Conservation (phyloP, 2,329 filamentous ascomycete genomes). For the Nemania serpens region DNA sequence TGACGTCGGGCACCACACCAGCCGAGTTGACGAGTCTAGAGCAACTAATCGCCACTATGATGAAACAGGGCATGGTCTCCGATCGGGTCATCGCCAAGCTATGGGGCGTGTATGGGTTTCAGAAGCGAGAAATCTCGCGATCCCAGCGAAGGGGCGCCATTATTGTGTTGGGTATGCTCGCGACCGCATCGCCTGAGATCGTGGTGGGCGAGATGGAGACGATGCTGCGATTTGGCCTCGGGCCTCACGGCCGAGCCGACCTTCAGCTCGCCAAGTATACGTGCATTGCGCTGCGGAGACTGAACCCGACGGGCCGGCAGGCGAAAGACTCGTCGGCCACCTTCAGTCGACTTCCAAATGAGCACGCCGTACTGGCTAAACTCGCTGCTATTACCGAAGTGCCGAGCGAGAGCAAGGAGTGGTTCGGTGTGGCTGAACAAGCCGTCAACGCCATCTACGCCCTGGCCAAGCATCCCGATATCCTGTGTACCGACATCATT, state of each 20-base stretch:
- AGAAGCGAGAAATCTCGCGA: constrained; percentile 89
- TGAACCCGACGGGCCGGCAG: constrained; percentile 83
- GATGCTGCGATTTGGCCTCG: constrained; percentile 88
- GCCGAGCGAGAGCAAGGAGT: constrained; percentile 88
- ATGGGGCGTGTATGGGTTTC: constrained; percentile 96
- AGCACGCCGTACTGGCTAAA: constrained; percentile 82
- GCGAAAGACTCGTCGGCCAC: constrained; percentile 71
- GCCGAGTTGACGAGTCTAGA: constrained; percentile 95
- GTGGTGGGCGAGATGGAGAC: constrained; percentile 94
- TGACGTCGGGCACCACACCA: constrained; percentile 93
- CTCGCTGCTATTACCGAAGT: constrained; percentile 86
- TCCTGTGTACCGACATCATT: constrained; percentile 88
- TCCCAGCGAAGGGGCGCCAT: constrained; percentile 91
- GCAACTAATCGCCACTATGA: constrained; percentile 95
- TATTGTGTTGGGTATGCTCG: constrained; percentile 96
- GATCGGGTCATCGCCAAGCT: constrained; percentile 88
- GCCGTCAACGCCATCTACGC: constrained; percentile 95
- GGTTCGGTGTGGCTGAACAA: constrained; percentile 95
- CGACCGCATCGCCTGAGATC: constrained; percentile 88
- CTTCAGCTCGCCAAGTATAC: constrained; percentile 92
- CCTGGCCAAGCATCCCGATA: constrained; percentile 91
- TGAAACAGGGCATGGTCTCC: constrained; percentile 86
- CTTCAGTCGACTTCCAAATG: constrained; percentile 82
- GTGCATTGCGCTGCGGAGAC: constrained; percentile 87
- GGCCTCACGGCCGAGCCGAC: constrained; percentile 77